Evolutionary conservation across 1,139 yeast species (phyloP), one percentile per base, ranked within the genome.

Genomic region (Protomyces inouyei): DNA sequence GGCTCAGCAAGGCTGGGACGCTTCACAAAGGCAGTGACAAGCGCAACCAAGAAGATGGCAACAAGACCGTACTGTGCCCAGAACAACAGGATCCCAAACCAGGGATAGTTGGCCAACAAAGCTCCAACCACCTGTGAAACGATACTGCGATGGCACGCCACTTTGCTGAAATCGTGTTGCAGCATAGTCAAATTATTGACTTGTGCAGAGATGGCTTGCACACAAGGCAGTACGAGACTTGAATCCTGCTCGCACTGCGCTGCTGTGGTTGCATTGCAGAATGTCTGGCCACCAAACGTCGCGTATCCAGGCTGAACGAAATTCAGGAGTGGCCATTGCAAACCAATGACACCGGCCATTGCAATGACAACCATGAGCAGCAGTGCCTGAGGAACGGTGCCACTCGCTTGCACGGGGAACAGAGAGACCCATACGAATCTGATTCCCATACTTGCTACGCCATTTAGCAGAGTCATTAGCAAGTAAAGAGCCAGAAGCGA

Each of bases 381-480:
- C 21, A 69, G 59, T 3, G 66, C 71, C 38, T 69, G 71, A 3
- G 71, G 71, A 18, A 67, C 68, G 18, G 70, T 69, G 46, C 64
- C 60, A 9, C 68, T 65, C n/a, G 66, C 61, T 45, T 64, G 67
- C 35, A 69, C 61, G 12, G 65, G 57, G 68, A 69, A 69, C 37
- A 69, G 64, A n/a, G 64, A 66, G 36, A 69, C 59, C 67, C 70
- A 67, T 16, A 69, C 37, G 28, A 69, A 54, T 5, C 71, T 66
- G 21, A 69, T 69, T 38, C 71, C 70, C 25, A 70, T 64, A 59
- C 65, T 60, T 14, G 67, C 64, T 28, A 69, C 38, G 14, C 71
- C 71, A 16, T 68, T 61, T 6, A 69, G 65, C 2, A 68, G 63
- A 3, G 68, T 65, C 9, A 66, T 43, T 55, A 68, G 61, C 23